Percentiles rank a stretch among this genome's conserved stretches.
These are phyloP conservation scores for Acidomyces sp. DNA, from an alignment of 495 filamentous ascomycete genomes.

Conservation along the genomic window DNA sequence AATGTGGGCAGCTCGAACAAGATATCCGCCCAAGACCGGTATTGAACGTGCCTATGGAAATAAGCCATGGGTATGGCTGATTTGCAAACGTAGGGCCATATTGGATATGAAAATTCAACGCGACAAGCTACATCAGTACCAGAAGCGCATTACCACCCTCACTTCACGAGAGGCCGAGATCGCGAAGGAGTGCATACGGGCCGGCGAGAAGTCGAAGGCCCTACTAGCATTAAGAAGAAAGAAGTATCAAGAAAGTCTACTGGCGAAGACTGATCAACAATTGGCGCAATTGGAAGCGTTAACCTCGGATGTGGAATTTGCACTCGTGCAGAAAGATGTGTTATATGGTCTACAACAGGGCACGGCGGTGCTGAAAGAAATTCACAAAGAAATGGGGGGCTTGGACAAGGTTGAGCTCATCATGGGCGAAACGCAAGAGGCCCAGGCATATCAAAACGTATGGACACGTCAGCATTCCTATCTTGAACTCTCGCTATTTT, in stretches of 20 bases:
- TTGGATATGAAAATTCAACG: slow-evolving; percentile 95
- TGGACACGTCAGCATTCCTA: slow-evolving; percentile 19
- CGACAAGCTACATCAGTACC: slow-evolving; percentile 90
- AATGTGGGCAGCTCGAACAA: slow-evolving; percentile 52
- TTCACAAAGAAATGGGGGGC: slow-evolving; percentile 91
- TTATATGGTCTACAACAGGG: slow-evolving; percentile 86
- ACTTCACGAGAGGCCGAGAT: slow-evolving; percentile 71
- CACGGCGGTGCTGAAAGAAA: slow-evolving; percentile 74
- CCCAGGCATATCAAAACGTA: slow-evolving; percentile 75
- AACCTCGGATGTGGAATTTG: slow-evolving; percentile 76
- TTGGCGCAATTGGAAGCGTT: slow-evolving; percentile 78
- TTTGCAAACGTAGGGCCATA: slow-evolving; percentile 69
- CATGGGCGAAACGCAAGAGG: slow-evolving; percentile 83
- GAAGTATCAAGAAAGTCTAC: slow-evolving; percentile 89
- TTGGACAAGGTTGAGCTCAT: slow-evolving; percentile 84
- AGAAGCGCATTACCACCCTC: slow-evolving; percentile 70
- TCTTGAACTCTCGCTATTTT: neutral
- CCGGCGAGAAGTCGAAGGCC: slow-evolving; percentile 63
- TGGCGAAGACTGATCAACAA: slow-evolving; percentile 81
- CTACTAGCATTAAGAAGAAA: slow-evolving; percentile 83
- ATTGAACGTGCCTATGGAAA: too few species aligned
- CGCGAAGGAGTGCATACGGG: slow-evolving; percentile 64
- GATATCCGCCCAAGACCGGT: slow-evolving; percentile 63
- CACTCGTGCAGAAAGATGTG: slow-evolving; percentile 89
- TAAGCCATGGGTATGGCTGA: too few species aligned